Base-by-base conservation (phyloP, 768 basidiomycete species). In the Lenzites betulinus region DNA sequence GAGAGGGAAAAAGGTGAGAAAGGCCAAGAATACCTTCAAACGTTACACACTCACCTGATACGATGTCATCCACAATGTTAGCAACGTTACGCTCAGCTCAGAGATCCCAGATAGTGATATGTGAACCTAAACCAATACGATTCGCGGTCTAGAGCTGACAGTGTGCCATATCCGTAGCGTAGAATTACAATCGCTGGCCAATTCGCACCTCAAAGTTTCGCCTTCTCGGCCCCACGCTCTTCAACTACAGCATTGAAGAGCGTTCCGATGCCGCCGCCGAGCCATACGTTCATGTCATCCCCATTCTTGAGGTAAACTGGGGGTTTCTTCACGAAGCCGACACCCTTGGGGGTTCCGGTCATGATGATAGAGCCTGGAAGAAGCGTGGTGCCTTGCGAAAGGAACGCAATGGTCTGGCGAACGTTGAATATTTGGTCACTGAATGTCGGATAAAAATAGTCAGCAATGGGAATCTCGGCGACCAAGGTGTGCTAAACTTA, bases 371-470 rank as follows among this genome's bases (percentile, higher is more conserved):
- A 85, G 0, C 93, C 92, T 0, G 90, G 87, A 65, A 84, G 84
- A 20, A 95, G 83, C 0, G 92, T 93, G 7, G 92, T 93, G 3
- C 85, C 90, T 69, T 93, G 90, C 0, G 90, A 92, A 46, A 95
- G 84, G 78, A 86, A 90, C 0, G 92, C 78, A 44, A 95, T 78
- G 1, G 91, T 91, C 69, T 88, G 82, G 46, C 85, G 84, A 35
- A 93, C 84, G 64, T 74, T 84, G 78, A 94, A 95, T 57, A 95
- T 89, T 68, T 93, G 89, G 63, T 89, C 83, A 51, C 92, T 94
- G 68, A 7, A 43, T 25, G 20, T 35, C 30, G 7, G 4, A 9
- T 8, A 36, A 5, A 18, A 8, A n/a, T 2, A 25, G 35, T 23
- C 3, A 23, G 36, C 20, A 15, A 20, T 51, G 38, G 20, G 18